Evolutionary conservation across 345 rosid species (phyloP).

Genomic region (Capsella bursapastoris): DNA sequence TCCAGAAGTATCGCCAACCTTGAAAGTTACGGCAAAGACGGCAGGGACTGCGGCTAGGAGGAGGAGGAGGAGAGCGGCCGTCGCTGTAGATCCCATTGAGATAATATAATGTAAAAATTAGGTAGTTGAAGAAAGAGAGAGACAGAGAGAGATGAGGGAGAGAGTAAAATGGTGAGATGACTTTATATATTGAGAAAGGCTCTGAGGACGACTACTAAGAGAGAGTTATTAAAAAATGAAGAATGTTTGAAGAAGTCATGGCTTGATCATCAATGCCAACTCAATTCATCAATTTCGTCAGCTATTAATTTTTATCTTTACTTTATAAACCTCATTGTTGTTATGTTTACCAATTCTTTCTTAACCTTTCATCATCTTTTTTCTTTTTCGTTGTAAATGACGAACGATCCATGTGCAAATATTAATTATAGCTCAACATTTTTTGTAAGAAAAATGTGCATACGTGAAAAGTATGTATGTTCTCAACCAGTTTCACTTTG

Average conservation of each 20-base stretch:
- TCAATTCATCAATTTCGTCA: slow-evolving; percentile 17
- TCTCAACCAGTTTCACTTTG: neutral
- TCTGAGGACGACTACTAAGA: neutral
- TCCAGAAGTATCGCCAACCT: slow-evolving; percentile 43
- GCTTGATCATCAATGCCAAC: slow-evolving; percentile 17
- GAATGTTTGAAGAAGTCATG: slow-evolving; percentile 18
- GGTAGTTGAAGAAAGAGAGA: neutral
- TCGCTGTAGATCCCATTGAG: slow-evolving; percentile 21
- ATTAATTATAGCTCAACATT: neutral
- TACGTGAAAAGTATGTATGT: neutral
- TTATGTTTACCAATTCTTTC: slow-evolving; percentile 24
- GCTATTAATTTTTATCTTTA: neutral
- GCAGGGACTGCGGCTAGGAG: slow-evolving; percentile 40
- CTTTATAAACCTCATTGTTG: neutral
- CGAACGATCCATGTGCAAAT: slow-evolving; percentile 9
- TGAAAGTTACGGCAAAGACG: slow-evolving; percentile 36
- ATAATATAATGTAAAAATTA: neutral
- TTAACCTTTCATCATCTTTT: neutral
- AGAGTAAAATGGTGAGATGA: slow-evolving; percentile 10
- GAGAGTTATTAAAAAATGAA: slow-evolving; percentile 7
- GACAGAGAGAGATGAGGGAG: neutral
- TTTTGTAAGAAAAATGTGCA: neutral
- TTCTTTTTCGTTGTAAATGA: neutral
- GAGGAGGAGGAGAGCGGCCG: slow-evolving; percentile 35
- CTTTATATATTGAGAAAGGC: slow-evolving; percentile 14